phyloP scores from a whole-genome alignment of 2,329 filamentous ascomycete species.

The Cordyceps militaris region DNA sequence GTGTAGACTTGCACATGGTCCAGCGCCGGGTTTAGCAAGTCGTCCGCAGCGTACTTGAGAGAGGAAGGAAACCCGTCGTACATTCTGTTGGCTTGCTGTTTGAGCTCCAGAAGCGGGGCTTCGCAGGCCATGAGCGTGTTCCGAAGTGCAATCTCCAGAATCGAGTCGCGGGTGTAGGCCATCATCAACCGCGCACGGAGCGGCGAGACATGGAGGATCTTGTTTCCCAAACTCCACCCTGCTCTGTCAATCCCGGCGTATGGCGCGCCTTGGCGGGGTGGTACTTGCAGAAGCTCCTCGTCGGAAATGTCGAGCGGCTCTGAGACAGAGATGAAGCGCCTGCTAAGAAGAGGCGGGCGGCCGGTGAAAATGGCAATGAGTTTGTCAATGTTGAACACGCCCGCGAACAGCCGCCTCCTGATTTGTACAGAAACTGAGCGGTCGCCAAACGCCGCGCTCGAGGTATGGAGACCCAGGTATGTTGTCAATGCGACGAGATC shows the following conservation, averaged over 20 bases:
- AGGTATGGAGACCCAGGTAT: constrained; percentile 14
- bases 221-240: constrained; percentile 31
- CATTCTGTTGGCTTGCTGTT: constrained; percentile 37
- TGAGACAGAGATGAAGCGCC: constrained; percentile 30
- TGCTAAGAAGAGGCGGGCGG: constrained; percentile 31
- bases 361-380: constrained; percentile 34
- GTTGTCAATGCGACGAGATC: constrained; percentile 13
- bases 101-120: constrained; percentile 37
- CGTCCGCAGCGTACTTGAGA: constrained; percentile 41
- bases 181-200: constrained; percentile 21
- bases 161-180: constrained; percentile 20
- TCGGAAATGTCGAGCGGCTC: constrained; percentile 33
- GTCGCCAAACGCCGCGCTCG: not conserved
- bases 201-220: constrained; percentile 26
- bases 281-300: constrained; percentile 27
- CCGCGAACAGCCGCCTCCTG: constrained; percentile 23
- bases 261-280: constrained; percentile 17
- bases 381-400: constrained; percentile 30
- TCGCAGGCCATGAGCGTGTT: constrained; percentile 28
- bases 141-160: constrained; percentile 25
- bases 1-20: constrained; percentile 33
- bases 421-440: constrained; percentile 13
- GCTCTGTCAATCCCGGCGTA: constrained; percentile 23
- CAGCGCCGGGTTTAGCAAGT: constrained; percentile 39
- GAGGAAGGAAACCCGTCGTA: constrained; percentile 40